A percentile compares a stretch with the other conserved stretches of the same genome.
These are phyloP conservation scores for Lachnellula willkommii DNA, from an alignment of 2,329 filamentous ascomycete genomes.

Conservation along the genomic window DNA sequence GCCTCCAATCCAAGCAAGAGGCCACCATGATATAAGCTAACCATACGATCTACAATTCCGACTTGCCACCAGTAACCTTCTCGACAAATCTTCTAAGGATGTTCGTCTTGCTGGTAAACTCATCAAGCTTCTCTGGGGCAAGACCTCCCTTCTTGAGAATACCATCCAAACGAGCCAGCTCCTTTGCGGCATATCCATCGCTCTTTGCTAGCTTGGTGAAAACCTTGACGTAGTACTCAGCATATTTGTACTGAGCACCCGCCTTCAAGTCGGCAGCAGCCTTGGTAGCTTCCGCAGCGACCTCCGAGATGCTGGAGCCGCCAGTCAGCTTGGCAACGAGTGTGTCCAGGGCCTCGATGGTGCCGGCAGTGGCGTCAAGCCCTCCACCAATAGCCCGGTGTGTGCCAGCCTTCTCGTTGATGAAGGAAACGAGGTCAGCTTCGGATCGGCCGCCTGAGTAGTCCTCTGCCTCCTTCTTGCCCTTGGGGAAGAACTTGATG, in stretches of 20 bases:
- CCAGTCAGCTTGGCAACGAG: slow-evolving; percentile 70
- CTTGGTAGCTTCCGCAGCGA: slow-evolving; percentile 67
- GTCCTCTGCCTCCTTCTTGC: slow-evolving; percentile 62
- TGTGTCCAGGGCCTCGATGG: slow-evolving; percentile 70
- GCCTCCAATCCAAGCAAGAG: not conserved
- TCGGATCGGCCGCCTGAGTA: slow-evolving; percentile 77
- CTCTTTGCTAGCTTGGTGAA: slow-evolving; percentile 78
- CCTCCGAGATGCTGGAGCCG: slow-evolving; percentile 51
- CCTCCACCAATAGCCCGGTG: slow-evolving; percentile 77
- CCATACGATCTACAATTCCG: slow-evolving; percentile 34
- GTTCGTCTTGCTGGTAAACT: slow-evolving; percentile 81
- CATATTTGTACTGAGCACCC: slow-evolving; percentile 65
- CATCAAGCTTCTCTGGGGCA: slow-evolving; percentile 79
- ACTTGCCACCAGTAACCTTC: slow-evolving; percentile 59
- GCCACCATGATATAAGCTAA: slow-evolving; percentile 1
- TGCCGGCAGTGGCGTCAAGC: slow-evolving; percentile 74
- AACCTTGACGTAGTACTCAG: slow-evolving; percentile 89
- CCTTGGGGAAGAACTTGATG: slow-evolving; percentile 94
- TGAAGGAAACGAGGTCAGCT: slow-evolving; percentile 67
- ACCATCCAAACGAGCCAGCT: slow-evolving; percentile 72
- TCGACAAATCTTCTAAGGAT: slow-evolving; percentile 73
- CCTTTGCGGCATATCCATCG: slow-evolving; percentile 76
- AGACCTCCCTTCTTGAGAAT: slow-evolving; percentile 83
- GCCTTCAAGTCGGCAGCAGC: slow-evolving; percentile 61
- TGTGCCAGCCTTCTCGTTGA: slow-evolving; percentile 87